phyloP scores from a whole-genome alignment of 1,284 basidiomycete species.

The Gastroboletus turbinatus region DNA sequence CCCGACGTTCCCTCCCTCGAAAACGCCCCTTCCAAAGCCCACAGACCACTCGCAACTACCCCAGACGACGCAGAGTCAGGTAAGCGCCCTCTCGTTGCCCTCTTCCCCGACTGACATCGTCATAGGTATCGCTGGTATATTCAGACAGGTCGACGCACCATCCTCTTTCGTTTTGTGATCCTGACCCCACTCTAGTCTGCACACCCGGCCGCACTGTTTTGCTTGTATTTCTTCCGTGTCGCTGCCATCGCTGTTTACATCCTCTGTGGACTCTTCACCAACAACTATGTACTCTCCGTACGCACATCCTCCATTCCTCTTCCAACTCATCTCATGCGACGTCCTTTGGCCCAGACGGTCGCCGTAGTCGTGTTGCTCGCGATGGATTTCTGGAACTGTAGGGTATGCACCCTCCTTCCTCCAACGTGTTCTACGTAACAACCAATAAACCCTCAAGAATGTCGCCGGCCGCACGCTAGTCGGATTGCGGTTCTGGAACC shows the following conservation, averaged over 20 bases:
- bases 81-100: slow-evolving; percentile 30
- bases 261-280: slow-evolving; percentile 83
- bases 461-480: slow-evolving; percentile 90
- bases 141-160: slow-evolving; percentile 56
- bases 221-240: slow-evolving; percentile 83
- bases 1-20: slow-evolving; percentile 53
- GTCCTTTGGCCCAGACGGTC: slow-evolving; percentile 67
- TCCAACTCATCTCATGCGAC: background rate
- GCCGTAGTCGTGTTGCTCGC: slow-evolving; percentile 87
- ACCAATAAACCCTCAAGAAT: slow-evolving; percentile 53
- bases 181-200: slow-evolving; percentile 55
- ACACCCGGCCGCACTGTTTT: slow-evolving; percentile 82
- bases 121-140: slow-evolving; percentile 70
- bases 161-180: background rate
- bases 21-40: slow-evolving; percentile 9
- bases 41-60: slow-evolving; percentile 49
- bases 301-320: slow-evolving; percentile 30
- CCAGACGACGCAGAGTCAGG: slow-evolving; percentile 71
- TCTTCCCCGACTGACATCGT: slow-evolving; percentile 1
- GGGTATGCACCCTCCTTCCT: slow-evolving; percentile 48
- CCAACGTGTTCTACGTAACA: background rate
- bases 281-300: slow-evolving; percentile 87
- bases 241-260: slow-evolving; percentile 86
- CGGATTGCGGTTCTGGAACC: slow-evolving; percentile 94
- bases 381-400: slow-evolving; percentile 96